Percentiles rank a stretch among this genome's conserved stretches.
Evolutionary conservation across 2,329 filamentous ascomycete genomes (phyloP).

Genomic region (Xylariaceae sp.): DNA sequence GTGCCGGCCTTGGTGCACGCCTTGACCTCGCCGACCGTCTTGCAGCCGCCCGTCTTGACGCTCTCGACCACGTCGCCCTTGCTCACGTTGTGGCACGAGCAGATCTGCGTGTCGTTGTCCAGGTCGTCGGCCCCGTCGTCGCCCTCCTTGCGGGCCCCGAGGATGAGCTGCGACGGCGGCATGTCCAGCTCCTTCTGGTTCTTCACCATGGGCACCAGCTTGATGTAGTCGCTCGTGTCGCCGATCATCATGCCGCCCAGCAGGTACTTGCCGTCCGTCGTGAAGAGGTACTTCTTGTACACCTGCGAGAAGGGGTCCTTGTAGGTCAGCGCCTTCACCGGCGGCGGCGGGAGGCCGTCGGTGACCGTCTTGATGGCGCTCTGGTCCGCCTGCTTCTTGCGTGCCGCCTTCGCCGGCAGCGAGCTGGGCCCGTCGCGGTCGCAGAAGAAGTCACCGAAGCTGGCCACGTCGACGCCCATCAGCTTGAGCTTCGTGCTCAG

Average conservation of each 20-base stretch:
- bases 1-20: constrained; percentile 87
- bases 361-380: constrained; percentile 39
- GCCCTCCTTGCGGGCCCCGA: constrained; percentile 66
- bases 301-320: constrained; percentile 81
- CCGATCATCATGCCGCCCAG: constrained; percentile 98
- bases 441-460: constrained; percentile 90
- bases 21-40: constrained; percentile 75
- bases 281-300: constrained; percentile 93
- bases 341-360: constrained; percentile 45
- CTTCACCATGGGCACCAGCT: constrained; percentile 80
- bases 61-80: constrained; percentile 70
- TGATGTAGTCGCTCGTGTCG: constrained; percentile 84
- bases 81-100: constrained; percentile 86
- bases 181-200: constrained; percentile 71
- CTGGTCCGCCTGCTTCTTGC: constrained; percentile 29
- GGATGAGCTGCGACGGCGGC: constrained; percentile 73
- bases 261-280: constrained; percentile 79
- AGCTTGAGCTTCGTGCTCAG: constrained; percentile 89
- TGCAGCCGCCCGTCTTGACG: constrained; percentile 74
- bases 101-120: constrained; percentile 79
- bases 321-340: constrained; percentile 79
- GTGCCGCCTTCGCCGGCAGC: constrained; percentile 53
- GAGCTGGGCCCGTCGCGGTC: constrained; percentile 74
- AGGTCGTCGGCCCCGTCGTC: constrained; percentile 72
- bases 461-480: constrained; percentile 83